Percentiles rank a stretch among this genome's conserved stretches.
phyloP scores from a whole-genome alignment of 2,329 filamentous ascomycete genomes.

The Sarocladium strictum region DNA sequence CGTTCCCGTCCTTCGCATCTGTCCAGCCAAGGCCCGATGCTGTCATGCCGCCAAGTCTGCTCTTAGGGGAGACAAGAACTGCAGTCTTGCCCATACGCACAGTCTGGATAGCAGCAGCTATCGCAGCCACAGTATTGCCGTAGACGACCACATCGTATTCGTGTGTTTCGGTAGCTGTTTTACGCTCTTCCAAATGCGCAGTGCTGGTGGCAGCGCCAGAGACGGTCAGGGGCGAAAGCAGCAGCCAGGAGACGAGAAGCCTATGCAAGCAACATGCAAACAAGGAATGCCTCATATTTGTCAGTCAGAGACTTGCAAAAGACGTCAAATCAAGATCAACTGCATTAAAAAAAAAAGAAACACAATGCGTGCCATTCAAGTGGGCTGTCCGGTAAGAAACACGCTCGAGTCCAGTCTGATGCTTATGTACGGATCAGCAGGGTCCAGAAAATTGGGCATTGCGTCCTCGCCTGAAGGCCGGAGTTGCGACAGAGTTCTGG shows the following conservation, averaged over 20 bases:
- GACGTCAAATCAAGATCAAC: neutral
- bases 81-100: slow-evolving; percentile 8
- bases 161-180: neutral
- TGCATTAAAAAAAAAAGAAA: neutral
- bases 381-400: too few relatives aligned
- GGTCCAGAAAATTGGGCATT: too few relatives aligned
- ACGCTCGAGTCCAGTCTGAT: too few relatives aligned
- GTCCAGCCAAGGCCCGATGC: slow-evolving; percentile 11
- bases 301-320: neutral
- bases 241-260: neutral
- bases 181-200: neutral
- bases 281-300: neutral
- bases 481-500: too few relatives aligned
- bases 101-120: slow-evolving; percentile 8
- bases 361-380: neutral
- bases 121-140: slow-evolving; percentile 8
- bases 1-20: slow-evolving; percentile 8
- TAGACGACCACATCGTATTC: slow-evolving; percentile 11
- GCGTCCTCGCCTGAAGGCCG: too few relatives aligned
- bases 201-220: neutral
- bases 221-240: neutral
- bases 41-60: slow-evolving; percentile 8
- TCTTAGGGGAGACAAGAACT: slow-evolving; percentile 6
- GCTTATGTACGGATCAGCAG: too few relatives aligned
- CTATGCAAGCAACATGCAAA: neutral